These are phyloP conservation scores for Amanita polypyramis DNA, from an alignment of 768 basidiomycete species.

Conservation along the genomic window DNA sequence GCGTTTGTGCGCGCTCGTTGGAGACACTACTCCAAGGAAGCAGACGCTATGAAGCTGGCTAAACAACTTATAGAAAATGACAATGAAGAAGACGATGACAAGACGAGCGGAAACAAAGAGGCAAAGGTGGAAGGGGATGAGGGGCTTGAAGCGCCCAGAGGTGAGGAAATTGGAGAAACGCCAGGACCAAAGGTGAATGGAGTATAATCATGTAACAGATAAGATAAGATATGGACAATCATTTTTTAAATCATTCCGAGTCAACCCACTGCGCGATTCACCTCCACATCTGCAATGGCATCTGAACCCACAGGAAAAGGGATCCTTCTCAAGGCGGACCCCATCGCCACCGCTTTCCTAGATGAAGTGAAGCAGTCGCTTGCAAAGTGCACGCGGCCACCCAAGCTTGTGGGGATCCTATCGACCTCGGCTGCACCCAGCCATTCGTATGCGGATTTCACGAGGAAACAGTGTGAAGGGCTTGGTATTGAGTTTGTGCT, in stretches of 20 bases:
- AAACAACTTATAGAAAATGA: slow-evolving; percentile 53
- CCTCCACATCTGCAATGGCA: slow-evolving; percentile 10
- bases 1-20: slow-evolving; percentile 74
- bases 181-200: slow-evolving; percentile 18
- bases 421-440: slow-evolving; percentile 77
- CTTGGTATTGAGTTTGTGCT: slow-evolving; percentile 85
- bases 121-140: slow-evolving; percentile 17
- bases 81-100: slow-evolving; percentile 36
- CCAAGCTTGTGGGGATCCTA: slow-evolving; percentile 86
- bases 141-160: slow-evolving; percentile 10
- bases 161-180: background rate
- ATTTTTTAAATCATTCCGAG: background rate
- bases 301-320: slow-evolving; percentile 42
- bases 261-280: background rate
- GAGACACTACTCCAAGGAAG: slow-evolving; percentile 84
- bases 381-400: slow-evolving; percentile 26
- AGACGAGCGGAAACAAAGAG: slow-evolving; percentile 15
- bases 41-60: slow-evolving; percentile 85
- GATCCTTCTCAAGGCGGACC: slow-evolving; percentile 68
- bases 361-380: slow-evolving; percentile 52
- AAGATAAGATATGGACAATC: slow-evolving; percentile 7
- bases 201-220: slow-evolving; percentile 9
- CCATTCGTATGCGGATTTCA: slow-evolving; percentile 82
- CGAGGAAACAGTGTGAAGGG: slow-evolving; percentile 79
- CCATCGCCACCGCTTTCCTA: slow-evolving; percentile 60